Conservation (phyloP, 2,329 filamentous ascomycete genomes). For the Tolypocladium endophyticum region DNA sequence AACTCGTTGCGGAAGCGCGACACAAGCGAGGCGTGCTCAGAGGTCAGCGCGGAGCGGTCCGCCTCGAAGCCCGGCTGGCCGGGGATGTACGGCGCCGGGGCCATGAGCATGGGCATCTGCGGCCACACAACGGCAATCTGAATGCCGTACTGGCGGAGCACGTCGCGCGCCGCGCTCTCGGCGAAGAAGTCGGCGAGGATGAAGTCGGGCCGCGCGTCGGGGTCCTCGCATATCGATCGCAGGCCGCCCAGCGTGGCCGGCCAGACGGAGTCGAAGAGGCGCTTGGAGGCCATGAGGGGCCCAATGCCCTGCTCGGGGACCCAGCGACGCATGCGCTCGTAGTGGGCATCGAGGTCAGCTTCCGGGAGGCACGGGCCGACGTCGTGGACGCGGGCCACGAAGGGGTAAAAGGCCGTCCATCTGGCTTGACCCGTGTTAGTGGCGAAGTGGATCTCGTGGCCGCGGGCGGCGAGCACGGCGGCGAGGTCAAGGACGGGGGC, state of each 20-base stretch:
- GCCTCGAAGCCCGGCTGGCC: conserved; percentile 30
- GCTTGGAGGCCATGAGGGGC: conserved; percentile 22
- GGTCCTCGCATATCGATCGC: conserved; percentile 3
- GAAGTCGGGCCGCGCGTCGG: conserved; percentile 19
- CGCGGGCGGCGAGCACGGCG: conserved; percentile 18
- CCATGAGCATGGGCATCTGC: conserved; percentile 28
- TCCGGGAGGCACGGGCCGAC: conserved; percentile 18
- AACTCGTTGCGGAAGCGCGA: conserved; percentile 25
- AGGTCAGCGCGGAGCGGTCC: conserved; percentile 19
- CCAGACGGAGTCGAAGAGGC: conserved; percentile 26
- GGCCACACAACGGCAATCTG: conserved; percentile 29
- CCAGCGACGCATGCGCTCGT: conserved; percentile 22
- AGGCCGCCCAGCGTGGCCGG: conserved; percentile 14
- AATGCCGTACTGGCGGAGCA: conserved; percentile 23
- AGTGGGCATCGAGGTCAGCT: conserved; percentile 19
- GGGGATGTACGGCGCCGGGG: conserved; percentile 26
- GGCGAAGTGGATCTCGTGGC: conserved; percentile 26
- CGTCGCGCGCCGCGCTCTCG: conserved; percentile 25
- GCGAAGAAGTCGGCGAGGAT: conserved; percentile 33
- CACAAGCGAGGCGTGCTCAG: conserved; percentile 25
- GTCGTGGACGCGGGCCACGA: conserved; percentile 19
- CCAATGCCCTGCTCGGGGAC: conserved; percentile 19
- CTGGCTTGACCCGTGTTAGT: conserved; percentile 24
- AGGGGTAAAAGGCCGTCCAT: conserved; percentile 20
- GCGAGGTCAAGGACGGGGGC: conserved; percentile 6